Base-by-base conservation (phyloP, 2,329 filamentous ascomycete genomes). In the Hypoxylon sp. region DNA sequence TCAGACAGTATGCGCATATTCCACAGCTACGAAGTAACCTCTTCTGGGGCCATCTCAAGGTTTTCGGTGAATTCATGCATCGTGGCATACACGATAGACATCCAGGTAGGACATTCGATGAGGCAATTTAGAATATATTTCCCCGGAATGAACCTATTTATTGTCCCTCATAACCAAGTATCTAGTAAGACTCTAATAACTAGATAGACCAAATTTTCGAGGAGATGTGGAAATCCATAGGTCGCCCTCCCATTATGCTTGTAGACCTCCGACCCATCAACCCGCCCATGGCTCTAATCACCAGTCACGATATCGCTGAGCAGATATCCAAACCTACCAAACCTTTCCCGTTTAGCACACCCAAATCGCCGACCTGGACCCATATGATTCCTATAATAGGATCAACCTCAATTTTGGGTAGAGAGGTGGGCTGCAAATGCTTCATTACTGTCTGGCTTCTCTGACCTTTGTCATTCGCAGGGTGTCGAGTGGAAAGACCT, bases 401-500 rank as follows among this genome's bases (percentile, higher is more conserved):
- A 36, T 5, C 57, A 3, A 65, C 61, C 6, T 71, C 67, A 3
- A 69, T 71, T 25, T 49, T 71, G 5, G 56, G 61, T 51, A 69
- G 45, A 55, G 62, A 70, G 36, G 68, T 70, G n/a, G 61, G 70
- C n/a, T 59, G 28, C 13, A 17, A 65, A 64, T 1, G 59, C 78
- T 10, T 49, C 62, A 4, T 64, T 67, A 1, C 65, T 80, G 1
- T 51, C 66, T 9, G 63, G 65, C 0, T 41, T 51, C 2, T 63
- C 52, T 14, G 65, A 72, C 2, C 60, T 65, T 25, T 56, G 64
- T 2, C 32, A 11, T 19, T 32, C 71, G 50, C 36, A 76, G 67
- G 74, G 70, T 7, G 68, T 72, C 10, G 70, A 75, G 3, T 79
- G 77, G 77, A 79, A 79, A 64, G 63, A 67, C 2, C 49, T 75